phyloP scores from a whole-genome alignment of 768 basidiomycete genomes.

The Xerocomellus dryophilus region DNA sequence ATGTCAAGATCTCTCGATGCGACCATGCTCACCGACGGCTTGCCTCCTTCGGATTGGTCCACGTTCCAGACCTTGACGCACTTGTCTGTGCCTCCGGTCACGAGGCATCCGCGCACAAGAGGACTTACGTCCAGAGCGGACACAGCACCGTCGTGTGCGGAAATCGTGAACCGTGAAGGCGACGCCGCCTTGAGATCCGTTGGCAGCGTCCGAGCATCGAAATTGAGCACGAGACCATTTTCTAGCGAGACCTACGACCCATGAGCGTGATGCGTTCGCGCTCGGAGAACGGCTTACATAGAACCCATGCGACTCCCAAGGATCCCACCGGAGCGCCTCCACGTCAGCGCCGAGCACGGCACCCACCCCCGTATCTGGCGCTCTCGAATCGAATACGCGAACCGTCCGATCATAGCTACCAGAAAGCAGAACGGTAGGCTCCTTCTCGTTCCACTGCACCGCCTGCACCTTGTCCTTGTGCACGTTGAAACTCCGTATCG shows the following conservation, averaged over 20 bases:
- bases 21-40: slow-evolving; percentile 77
- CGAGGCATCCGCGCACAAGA: slow-evolving; percentile 85
- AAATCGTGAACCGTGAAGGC: slow-evolving; percentile 79
- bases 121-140: slow-evolving; percentile 90
- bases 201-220: slow-evolving; percentile 82
- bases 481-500: slow-evolving; percentile 80
- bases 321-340: slow-evolving; percentile 93
- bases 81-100: slow-evolving; percentile 93
- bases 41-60: slow-evolving; percentile 58
- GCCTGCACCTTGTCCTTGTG: slow-evolving; percentile 96
- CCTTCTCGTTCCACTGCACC: slow-evolving; percentile 90
- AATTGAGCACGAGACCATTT: slow-evolving; percentile 91
- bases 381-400: slow-evolving; percentile 88
- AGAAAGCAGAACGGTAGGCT: slow-evolving; percentile 86
- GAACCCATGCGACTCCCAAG: slow-evolving; percentile 84
- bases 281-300: slow-evolving; percentile 55
- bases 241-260: slow-evolving; percentile 81
- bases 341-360: slow-evolving; percentile 88
- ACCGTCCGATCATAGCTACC: slow-evolving; percentile 95
- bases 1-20: slow-evolving; percentile 88
- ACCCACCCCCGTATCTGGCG: slow-evolving; percentile 80
- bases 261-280: background rate
- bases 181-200: slow-evolving; percentile 61
- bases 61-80: slow-evolving; percentile 96
- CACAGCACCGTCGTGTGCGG: slow-evolving; percentile 89